These are phyloP conservation scores for Cruciata laevipes DNA, from an alignment of 257 asterid genomes.

Conservation along the genomic window DNA sequence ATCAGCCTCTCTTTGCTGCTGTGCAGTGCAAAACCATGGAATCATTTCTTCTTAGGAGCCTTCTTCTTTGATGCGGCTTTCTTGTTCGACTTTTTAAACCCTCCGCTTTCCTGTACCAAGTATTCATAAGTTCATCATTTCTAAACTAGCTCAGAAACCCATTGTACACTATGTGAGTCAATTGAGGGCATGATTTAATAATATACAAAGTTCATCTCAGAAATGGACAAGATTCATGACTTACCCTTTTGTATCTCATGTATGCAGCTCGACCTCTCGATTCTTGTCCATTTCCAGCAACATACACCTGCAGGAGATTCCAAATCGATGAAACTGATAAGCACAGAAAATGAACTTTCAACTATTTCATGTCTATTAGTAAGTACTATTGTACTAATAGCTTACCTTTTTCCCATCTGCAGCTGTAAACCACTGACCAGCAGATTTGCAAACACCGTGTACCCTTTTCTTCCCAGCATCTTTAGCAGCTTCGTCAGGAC, in stretches of 20 bases:
- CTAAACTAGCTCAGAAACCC: background rate
- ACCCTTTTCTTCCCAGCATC: slow-evolving; percentile 79
- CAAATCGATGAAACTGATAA: slow-evolving; percentile 5
- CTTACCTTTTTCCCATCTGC: slow-evolving; percentile 68
- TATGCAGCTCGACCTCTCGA: slow-evolving; percentile 71
- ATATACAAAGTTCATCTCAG: background rate
- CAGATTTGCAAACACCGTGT: slow-evolving; percentile 55
- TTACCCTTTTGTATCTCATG: slow-evolving; percentile 61
- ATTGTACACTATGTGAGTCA: background rate
- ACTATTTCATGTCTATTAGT: background rate
- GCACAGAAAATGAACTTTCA: background rate
- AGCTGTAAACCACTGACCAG: slow-evolving; percentile 73
- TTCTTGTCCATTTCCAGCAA: slow-evolving; percentile 65
- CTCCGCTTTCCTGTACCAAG: background rate
- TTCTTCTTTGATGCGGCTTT: background rate
- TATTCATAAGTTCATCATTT: background rate
- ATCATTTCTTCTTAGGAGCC: background rate
- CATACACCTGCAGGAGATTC: slow-evolving; percentile 59
- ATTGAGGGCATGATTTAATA: background rate
- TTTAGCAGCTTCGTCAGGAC: slow-evolving; percentile 37
- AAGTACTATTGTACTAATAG: slow-evolving; percentile 6
- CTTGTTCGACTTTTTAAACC: background rate
- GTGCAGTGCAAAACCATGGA: background rate
- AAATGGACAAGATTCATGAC: background rate
- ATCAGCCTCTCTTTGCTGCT: background rate